A percentile compares a stretch with the other conserved stretches of the same genome.
Conservation (phyloP, 2,329 filamentous ascomycete species). For the Talaromyces verruculosus region DNA sequence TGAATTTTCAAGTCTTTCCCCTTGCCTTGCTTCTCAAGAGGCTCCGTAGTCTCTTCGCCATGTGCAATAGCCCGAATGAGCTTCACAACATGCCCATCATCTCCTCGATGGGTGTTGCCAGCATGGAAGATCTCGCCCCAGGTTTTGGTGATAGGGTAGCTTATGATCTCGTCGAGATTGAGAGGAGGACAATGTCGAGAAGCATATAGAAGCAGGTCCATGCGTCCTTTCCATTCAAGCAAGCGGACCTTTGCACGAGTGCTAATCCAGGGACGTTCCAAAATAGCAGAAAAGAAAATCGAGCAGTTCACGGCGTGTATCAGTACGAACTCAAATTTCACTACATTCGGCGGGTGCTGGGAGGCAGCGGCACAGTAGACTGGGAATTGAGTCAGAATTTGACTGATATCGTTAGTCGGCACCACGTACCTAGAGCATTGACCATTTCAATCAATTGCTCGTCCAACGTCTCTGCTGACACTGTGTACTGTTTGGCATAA, state of each 20-base stretch:
- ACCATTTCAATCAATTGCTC: constrained; percentile 67
- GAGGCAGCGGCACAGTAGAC: constrained; percentile 54
- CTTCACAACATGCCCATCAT: constrained; percentile 83
- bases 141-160: constrained; percentile 57
- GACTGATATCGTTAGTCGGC: neutral
- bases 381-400: constrained; percentile 15
- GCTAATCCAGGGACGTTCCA: constrained; percentile 61
- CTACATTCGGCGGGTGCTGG: constrained; percentile 2
- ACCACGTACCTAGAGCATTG: constrained; percentile 55
- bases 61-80: constrained; percentile 68
- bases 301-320: constrained; percentile 13
- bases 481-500: constrained; percentile 59
- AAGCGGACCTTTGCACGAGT: constrained; percentile 64
- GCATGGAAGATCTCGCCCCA: constrained; percentile 50
- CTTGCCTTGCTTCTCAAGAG: constrained; percentile 32
- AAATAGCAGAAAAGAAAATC: constrained; percentile 49
- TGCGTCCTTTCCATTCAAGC: constrained; percentile 77
- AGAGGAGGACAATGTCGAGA: constrained; percentile 65
- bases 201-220: constrained; percentile 72
- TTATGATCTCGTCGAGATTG: constrained; percentile 57
- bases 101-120: constrained; percentile 50
- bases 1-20: constrained; percentile 38
- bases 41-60: constrained; percentile 55
- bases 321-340: constrained; percentile 23
- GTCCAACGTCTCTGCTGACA: constrained; percentile 58